Evolutionary conservation across 169 alveolate species (phyloP).

Genomic region (Plasmodium knowlesi): DNA sequence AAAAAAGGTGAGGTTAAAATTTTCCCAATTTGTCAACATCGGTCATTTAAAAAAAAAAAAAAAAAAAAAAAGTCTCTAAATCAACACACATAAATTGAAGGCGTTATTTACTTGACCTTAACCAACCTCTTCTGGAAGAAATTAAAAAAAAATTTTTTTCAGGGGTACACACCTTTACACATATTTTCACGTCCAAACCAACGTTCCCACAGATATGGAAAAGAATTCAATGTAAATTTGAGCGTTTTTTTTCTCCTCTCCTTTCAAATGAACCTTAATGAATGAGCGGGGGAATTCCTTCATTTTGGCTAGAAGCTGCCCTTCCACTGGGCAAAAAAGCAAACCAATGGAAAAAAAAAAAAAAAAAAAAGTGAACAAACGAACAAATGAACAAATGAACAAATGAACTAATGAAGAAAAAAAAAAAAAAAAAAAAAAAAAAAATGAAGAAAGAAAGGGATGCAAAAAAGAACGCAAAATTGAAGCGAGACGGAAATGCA

Average conservation of each 20-base stretch:
- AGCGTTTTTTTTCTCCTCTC: not conserved
- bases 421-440: not conserved
- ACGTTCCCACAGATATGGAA: not conserved
- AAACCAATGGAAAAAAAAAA: not conserved
- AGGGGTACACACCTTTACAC: not conserved
- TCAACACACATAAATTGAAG: slow-evolving; percentile 4
- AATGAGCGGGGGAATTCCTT: not conserved
- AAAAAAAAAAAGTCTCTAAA: slow-evolving; percentile 15
- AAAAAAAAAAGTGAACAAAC: not conserved
- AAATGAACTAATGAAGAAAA: not conserved
- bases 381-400: not conserved
- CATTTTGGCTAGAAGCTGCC: not conserved
- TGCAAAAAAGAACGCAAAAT: not conserved
- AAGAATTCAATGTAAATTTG: slow-evolving; percentile 10
- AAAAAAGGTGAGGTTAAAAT: not conserved
- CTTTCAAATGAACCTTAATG: not conserved
- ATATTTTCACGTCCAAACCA: not conserved
- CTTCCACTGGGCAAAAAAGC: not conserved
- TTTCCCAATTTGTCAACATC: not conserved
- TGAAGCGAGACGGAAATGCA: not conserved
- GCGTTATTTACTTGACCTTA: not conserved
- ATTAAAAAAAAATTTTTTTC: not conserved
- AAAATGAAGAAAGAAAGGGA: not conserved
- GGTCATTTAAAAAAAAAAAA: slow-evolving; percentile 3
- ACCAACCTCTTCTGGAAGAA: not conserved